A percentile compares a stretch with the other conserved stretches of the same genome.
Conservation (phyloP, 169 alveolate species). For the Eimeria necatrix region DNA sequence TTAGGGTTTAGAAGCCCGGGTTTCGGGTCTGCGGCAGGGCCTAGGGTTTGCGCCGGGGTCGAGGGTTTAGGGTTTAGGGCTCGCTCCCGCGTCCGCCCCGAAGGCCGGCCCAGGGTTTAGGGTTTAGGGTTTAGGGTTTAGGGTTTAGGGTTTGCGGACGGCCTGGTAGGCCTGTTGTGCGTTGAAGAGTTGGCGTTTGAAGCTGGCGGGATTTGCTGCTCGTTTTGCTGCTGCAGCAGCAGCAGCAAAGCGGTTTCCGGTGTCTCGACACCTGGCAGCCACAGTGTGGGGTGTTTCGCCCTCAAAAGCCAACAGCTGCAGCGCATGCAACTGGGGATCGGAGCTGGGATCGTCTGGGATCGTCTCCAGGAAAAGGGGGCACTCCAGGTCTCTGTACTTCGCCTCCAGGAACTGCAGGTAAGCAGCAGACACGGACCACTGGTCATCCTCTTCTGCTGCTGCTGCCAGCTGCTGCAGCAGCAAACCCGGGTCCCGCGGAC, state of each 20-base stretch:
- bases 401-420: neutral
- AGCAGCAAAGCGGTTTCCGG: no score
- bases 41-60: no score
- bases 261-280: neutral
- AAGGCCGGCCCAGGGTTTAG: neutral
- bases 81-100: neutral
- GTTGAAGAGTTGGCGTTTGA: neutral
- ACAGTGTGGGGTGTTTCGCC: conserved; percentile 16
- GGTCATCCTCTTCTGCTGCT: neutral
- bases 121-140: neutral
- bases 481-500: neutral
- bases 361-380: conserved; percentile 37
- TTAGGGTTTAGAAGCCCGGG: no score
- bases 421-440: neutral
- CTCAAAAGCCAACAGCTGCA: conserved; percentile 22
- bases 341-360: conserved; percentile 16
- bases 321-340: conserved; percentile 54
- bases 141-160: neutral
- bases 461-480: neutral
- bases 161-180: neutral
- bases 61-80: neutral
- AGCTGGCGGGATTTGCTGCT: neutral
- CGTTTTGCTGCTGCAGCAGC: neutral
- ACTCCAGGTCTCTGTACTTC: conserved; percentile 7
- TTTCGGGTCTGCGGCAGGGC: no score